These are phyloP conservation scores for Mucor indicus DNA, from an alignment of 371 early-diverging fungal genomes.

Conservation along the genomic window DNA sequence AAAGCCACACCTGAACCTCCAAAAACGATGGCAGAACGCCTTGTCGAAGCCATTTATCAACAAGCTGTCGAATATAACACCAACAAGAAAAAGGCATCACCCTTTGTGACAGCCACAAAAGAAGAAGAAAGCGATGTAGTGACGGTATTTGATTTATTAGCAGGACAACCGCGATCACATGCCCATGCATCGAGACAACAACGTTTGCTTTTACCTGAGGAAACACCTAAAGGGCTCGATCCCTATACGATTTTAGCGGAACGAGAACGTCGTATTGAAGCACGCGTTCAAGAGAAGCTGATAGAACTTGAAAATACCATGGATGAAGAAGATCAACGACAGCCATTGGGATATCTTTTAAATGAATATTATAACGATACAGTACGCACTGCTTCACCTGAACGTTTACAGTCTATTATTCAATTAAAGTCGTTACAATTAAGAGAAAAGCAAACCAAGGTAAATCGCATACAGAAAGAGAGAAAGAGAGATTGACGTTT, in stretches of 20 bases:
- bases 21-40: constrained; percentile 35
- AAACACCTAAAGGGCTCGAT: constrained; percentile 78
- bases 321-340: constrained; percentile 14
- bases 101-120: not conserved
- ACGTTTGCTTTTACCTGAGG: constrained; percentile 67
- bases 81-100: constrained; percentile 4
- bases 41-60: constrained; percentile 38
- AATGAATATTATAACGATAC: constrained; percentile 38
- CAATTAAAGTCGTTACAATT: constrained; percentile 79
- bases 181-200: constrained; percentile 69
- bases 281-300: constrained; percentile 11
- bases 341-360: constrained; percentile 22
- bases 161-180: constrained; percentile 43
- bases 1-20: no score
- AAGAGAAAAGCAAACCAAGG: constrained; percentile 71
- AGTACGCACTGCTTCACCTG: constrained; percentile 26
- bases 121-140: not conserved
- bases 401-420: constrained; percentile 66
- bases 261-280: constrained; percentile 36
- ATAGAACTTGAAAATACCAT: constrained; percentile 12
- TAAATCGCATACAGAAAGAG: no score
- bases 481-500: no score
- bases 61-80: constrained; percentile 32
- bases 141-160: constrained; percentile 22
- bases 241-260: constrained; percentile 46